Evolutionary conservation across 768 basidiomycete genomes (phyloP), one percentile per base, ranked within the genome.

Genomic region (Crepidotus variabilis): DNA sequence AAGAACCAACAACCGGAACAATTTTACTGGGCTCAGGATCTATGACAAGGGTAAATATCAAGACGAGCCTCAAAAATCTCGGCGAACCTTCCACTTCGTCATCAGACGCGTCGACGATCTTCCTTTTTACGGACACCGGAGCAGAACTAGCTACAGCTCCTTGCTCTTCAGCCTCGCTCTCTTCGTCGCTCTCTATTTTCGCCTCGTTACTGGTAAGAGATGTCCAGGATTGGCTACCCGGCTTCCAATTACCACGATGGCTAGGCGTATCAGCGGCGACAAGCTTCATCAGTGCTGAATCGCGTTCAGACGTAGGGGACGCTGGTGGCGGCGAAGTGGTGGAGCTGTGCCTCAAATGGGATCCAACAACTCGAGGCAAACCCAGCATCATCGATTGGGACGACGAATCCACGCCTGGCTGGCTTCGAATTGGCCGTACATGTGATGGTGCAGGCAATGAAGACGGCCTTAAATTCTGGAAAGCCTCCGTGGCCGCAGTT

Each of bases 191-290:
- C 16, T 52, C 68, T 55, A 59, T 68, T n/a, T 57, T 62, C 57
- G 62, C 63, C 56, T 70, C 67, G 32, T 70, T 66, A 54, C 71
- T 71, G n/a, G 82, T 77, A 61, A 90, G 85, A 18, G 78, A 66
- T 56, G 80, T 77, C 87, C 87, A 89, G 11, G 85, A 82, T 58
- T 75, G 79, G 62, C 85, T 79, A 63, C 81, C 78, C 58, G 79
- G 78, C 63, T 75, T 82, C 88, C 87, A 89, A 11, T 82, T 82
- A n/a, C 77, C 81, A 52, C 86, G 78, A 66, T 90, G 88, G 60
- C 86, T 89, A 1, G 87, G 85, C 28, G 75, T 82, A 69, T 81
- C 75, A 23, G 86, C 87, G 8, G 86, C 86, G n/a, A 90, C 81
- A 33, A 89, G 75, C 60, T 77, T 79, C 61, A 82, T 57, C 33